Percentiles rank a stretch among this genome's conserved stretches.
Conservation (phyloP, 2,329 filamentous ascomycete species). For the Microdochium trichocladiopsis region DNA sequence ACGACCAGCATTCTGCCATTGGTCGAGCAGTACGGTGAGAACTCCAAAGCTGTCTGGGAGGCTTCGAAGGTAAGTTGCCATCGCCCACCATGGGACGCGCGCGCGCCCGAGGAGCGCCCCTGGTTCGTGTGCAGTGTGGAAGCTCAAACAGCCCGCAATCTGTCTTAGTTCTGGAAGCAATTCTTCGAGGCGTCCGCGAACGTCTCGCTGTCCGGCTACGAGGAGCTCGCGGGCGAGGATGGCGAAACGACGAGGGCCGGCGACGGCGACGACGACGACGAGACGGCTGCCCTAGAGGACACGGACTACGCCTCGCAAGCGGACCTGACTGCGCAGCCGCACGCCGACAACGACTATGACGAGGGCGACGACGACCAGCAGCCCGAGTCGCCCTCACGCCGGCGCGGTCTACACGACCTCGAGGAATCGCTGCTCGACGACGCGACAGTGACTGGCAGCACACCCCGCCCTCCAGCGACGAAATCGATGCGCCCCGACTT, state of each 20-base stretch:
- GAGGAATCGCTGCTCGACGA: constrained; percentile 66
- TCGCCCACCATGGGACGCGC: too few species aligned
- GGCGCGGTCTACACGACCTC: constrained; percentile 20
- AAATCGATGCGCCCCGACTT: constrained; percentile 45
- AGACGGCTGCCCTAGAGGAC: constrained; percentile 45
- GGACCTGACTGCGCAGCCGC: constrained; percentile 35
- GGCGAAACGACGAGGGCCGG: constrained; percentile 47
- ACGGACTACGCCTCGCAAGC: constrained; percentile 25
- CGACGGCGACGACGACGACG: too few species aligned
- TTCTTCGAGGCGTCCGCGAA: constrained; percentile 99
- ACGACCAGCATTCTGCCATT: constrained; percentile 88
- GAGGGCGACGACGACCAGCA: constrained; percentile 24
- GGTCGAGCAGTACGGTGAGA: constrained; percentile 90
- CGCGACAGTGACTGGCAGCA: constrained; percentile 57
- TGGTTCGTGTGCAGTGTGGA: too few species aligned
- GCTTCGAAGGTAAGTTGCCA: constrained; percentile 69
- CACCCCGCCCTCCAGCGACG: constrained; percentile 51
- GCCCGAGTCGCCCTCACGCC: constrained; percentile 27
- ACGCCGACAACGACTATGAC: constrained; percentile 16
- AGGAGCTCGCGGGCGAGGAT: constrained; percentile 64
- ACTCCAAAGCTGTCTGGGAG: constrained; percentile 93
- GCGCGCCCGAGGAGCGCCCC: too few species aligned
- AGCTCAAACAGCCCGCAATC: constrained; percentile 3
- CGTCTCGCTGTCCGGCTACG: constrained; percentile 91
- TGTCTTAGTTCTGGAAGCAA: constrained; percentile 89